Conservation (phyloP, 352 stramenopile species). For the Globisporangium heterothallicum region DNA sequence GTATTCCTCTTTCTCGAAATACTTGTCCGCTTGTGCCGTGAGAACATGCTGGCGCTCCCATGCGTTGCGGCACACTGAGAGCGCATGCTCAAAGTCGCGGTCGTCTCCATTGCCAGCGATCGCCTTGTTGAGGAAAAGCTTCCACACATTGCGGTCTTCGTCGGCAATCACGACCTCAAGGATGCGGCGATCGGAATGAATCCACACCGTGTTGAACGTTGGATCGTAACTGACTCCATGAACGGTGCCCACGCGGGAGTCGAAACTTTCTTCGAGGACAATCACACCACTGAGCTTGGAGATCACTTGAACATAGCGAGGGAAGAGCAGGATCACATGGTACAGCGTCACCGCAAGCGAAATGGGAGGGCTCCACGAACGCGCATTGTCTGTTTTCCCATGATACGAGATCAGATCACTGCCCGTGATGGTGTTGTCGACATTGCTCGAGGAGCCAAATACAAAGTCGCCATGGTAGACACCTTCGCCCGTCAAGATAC, state of each 20-base stretch:
- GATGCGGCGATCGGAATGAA: conserved; percentile 78
- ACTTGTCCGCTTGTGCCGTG: conserved; percentile 87
- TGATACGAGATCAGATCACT: conserved; percentile 71
- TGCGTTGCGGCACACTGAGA: conserved; percentile 77
- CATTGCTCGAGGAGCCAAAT: conserved; percentile 59
- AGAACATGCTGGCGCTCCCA: conserved; percentile 82
- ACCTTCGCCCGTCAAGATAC: conserved; percentile 86
- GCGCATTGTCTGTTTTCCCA: conserved; percentile 46
- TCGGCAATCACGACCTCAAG: conserved; percentile 73
- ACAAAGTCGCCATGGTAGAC: conserved; percentile 89
- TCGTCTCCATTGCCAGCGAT: conserved; percentile 58
- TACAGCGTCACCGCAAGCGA: conserved; percentile 89
- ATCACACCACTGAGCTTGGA: conserved; percentile 85
- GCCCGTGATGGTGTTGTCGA: conserved; percentile 80
- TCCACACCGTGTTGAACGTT: conserved; percentile 80
- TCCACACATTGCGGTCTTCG: conserved; percentile 91
- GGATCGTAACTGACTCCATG: conserved; percentile 63
- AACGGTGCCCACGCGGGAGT: conserved; percentile 68
- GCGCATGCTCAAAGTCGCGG: conserved; percentile 86
- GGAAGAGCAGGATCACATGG: conserved; percentile 89
- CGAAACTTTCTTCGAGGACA: conserved; percentile 80
- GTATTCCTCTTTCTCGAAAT: conserved; percentile 84
- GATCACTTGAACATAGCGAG: conserved; percentile 71
- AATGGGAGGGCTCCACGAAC: conserved; percentile 62
- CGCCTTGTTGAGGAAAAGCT: conserved; percentile 88